phyloP scores from a whole-genome alignment of 2,329 filamentous ascomycete species.

The Epichloe gansuensis region DNA sequence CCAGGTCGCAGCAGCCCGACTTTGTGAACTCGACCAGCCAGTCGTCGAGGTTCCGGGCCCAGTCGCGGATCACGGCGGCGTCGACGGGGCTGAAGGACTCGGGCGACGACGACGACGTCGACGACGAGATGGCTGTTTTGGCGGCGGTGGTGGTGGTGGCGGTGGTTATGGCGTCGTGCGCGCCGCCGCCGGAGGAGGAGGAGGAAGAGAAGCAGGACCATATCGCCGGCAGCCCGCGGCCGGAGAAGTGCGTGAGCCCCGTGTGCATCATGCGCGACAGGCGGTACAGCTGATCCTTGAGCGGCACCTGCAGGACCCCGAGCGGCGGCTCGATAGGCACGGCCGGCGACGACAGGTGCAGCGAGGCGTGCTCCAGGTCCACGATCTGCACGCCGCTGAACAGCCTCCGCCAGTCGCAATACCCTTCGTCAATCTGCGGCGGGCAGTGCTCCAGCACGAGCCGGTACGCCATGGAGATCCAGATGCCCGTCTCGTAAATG shows the following conservation, averaged over 20 bases:
- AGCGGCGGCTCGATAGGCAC: conserved; percentile 27
- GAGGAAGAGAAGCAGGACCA: conserved; percentile 24
- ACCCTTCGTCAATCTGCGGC: conserved; percentile 22
- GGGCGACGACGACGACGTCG: not conserved
- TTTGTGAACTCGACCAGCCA: conserved; percentile 28
- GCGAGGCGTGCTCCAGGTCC: conserved; percentile 29
- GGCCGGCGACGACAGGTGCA: conserved; percentile 27
- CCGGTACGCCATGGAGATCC: conserved; percentile 30
- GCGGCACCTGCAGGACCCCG: conserved; percentile 21
- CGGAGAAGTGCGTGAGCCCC: conserved; percentile 28
- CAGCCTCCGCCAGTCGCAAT: conserved; percentile 26
- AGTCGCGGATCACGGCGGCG: conserved; percentile 27
- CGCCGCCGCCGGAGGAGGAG: too few species aligned
- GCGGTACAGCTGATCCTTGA: conserved; percentile 27
- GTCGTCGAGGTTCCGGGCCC: conserved; percentile 27
- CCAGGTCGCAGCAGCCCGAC: conserved; percentile 14
- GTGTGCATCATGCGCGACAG: conserved; percentile 33
- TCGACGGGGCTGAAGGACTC: conserved; percentile 25
- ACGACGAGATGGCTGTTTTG: too few species aligned
- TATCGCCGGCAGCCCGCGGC: conserved; percentile 28
- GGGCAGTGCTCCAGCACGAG: conserved; percentile 29
- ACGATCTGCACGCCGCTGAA: conserved; percentile 28
- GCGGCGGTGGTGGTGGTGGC: too few species aligned
- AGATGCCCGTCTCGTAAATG: conserved; percentile 28
- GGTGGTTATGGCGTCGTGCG: too few species aligned